phyloP scores from a whole-genome alignment of 306 rosid genomes.

The Clitoria ternatea region DNA sequence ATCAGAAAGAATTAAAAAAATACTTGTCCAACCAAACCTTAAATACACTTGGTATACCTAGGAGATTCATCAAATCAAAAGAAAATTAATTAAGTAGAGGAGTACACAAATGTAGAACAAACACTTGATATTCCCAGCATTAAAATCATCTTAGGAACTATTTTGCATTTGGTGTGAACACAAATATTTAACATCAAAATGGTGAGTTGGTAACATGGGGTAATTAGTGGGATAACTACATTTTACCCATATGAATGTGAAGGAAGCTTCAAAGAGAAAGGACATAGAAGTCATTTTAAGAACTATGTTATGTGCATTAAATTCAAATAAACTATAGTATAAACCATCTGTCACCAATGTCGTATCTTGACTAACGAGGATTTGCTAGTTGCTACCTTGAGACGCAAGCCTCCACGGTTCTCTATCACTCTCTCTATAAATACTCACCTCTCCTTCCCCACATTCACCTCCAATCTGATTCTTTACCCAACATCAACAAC shows the following conservation, averaged over 20 bases:
- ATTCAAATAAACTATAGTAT: conserved; percentile 21
- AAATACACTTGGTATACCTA: too few relatives aligned
- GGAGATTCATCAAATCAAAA: too few relatives aligned
- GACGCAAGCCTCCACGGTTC: conserved; percentile 23
- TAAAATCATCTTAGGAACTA: too few relatives aligned
- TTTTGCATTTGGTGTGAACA: not conserved
- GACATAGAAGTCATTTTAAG: conserved; percentile 26
- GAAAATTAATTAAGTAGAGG: too few relatives aligned
- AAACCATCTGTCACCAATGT: conserved; percentile 57
- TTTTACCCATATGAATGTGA: not conserved
- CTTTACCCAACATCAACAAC: conserved; percentile 30
- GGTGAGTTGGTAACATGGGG: too few relatives aligned
- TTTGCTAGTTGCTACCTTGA: conserved; percentile 20
- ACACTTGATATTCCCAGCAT: too few relatives aligned
- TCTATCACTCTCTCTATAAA: conserved; percentile 52
- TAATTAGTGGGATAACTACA: not conserved
- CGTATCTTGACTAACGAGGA: conserved; percentile 37
- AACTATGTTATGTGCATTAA: not conserved
- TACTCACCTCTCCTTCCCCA: conserved; percentile 19
- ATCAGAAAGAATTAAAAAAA: too few relatives aligned
- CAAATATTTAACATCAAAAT: not conserved
- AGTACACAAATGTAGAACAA: too few relatives aligned
- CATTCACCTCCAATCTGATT: conserved; percentile 32
- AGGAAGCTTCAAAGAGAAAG: conserved; percentile 27
- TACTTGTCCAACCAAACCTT: too few relatives aligned